These are phyloP conservation scores for Triangularia verruculosa DNA, from an alignment of 2,329 filamentous ascomycete genomes.

Conservation along the genomic window DNA sequence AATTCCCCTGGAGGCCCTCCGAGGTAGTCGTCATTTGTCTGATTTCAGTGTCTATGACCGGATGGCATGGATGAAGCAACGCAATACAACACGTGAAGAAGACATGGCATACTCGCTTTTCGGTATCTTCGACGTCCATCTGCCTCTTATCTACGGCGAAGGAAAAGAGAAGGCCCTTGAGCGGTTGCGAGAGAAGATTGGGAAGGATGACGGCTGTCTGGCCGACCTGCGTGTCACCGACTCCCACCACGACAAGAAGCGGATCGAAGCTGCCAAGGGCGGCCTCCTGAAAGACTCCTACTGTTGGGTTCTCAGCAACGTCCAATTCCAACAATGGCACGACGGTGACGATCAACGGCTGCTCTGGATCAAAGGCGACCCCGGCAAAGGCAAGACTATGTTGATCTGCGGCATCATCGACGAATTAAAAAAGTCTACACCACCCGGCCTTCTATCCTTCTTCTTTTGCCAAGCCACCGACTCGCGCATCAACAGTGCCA, in stretches of 20 bases:
- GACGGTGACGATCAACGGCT: conserved; percentile 21
- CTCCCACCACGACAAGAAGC: neutral
- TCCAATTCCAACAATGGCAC: conserved; percentile 29
- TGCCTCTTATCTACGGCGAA: too few species aligned
- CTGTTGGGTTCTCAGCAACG: conserved; percentile 35
- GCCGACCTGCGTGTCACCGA: neutral
- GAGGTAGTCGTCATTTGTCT: too few species aligned
- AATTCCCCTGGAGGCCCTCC: too few species aligned
- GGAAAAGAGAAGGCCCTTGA: too few species aligned
- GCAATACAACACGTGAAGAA: too few species aligned
- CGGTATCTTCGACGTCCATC: too few species aligned
- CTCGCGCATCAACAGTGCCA: conserved; percentile 23
- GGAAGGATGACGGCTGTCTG: neutral
- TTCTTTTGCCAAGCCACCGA: conserved; percentile 35
- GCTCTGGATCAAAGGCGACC: too few species aligned
- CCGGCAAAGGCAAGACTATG: conserved; percentile 45
- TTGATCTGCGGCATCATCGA: conserved; percentile 38
- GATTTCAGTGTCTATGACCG: too few species aligned
- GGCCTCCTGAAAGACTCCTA: conserved; percentile 34
- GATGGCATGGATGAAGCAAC: too few species aligned
- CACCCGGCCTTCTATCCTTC: conserved; percentile 15
- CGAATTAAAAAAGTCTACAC: conserved; percentile 2
- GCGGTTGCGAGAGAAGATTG: too few species aligned
- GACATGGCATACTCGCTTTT: too few species aligned
- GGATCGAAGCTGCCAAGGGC: conserved; percentile 36